Base-by-base conservation (phyloP, 1,284 basidiomycete genomes). In the Fomitopsis pinicola region DNA sequence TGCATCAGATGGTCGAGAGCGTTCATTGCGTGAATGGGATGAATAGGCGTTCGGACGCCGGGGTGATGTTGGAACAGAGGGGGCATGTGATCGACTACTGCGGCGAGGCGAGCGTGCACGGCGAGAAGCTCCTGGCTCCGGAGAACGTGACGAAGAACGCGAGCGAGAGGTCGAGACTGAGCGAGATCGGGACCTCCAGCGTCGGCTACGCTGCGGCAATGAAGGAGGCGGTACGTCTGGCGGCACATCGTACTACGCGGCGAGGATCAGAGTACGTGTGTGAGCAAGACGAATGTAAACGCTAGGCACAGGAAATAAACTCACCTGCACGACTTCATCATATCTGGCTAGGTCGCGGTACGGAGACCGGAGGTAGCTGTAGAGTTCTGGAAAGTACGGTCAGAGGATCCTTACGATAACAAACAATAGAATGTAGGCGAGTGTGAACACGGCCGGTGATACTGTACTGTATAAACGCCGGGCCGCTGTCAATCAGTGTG, bases 341-440 rank as follows among this genome's bases (percentile, higher is more conserved):
- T 94, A 97, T 19, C 84, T 80, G 54, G 86, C 82, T 28, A 96
- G 78, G 72, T 92, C 91, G 65, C 85, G 85, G 73, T 86, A 95
- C 2, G 94, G 94, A 9, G 92, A 94, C 56, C 94, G 83, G 30
- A 95, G 78, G 72, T 91, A 96, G 42, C 82, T 85, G 72, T 94
- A 95, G 22, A 96, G 81, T 76, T 96, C 94, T 94, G 67, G 57
- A 17, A 62, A 52, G 50, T 58, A 54, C 38, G 45, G 57, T 62
- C 58, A 46, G 56, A 59, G 52, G 15, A 15, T 15, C 9, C 35
- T 40, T 19, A 19, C 59, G 53, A 57, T 62, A 58, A 30, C 33
- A 28, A 33, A 58, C 28, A 50, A 42, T 33, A 40, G 45, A 22
- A 44, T 44, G 26, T 10, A 14, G 36, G 30, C 8, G 8, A 56